These are phyloP conservation scores for Saccharomycopsis sp. DNA, from an alignment of 805 yeast genomes.

Conservation along the genomic window DNA sequence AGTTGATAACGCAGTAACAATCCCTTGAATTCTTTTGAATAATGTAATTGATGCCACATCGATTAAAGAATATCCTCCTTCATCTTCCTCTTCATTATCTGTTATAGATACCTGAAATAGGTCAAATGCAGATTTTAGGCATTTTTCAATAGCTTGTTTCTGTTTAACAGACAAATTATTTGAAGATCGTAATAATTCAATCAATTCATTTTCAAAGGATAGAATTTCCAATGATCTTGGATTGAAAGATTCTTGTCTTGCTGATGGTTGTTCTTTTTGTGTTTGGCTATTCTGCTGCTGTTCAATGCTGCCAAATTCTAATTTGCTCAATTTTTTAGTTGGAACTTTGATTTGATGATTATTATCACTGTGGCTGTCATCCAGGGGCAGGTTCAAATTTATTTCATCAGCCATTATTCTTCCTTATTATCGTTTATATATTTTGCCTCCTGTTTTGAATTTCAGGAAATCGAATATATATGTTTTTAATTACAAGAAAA, in stretches of 20 bases:
- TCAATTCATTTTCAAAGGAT: conserved; percentile 28
- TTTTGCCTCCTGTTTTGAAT: too few relatives aligned
- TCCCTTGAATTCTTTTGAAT: conserved; percentile 29
- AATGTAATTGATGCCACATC: conserved; percentile 26
- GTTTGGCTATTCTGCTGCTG: neutral
- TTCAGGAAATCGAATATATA: neutral
- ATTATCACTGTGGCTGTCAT: neutral
- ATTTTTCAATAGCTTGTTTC: conserved; percentile 22
- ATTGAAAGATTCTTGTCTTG: neutral
- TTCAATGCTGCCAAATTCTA: conserved; percentile 8
- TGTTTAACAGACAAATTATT: conserved; percentile 21
- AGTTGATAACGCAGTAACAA: conserved; percentile 29
- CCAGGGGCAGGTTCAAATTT: neutral
- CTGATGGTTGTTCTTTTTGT: neutral
- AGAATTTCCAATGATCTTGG: conserved; percentile 28
- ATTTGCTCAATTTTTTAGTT: conserved; percentile 13
- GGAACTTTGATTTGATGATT: neutral
- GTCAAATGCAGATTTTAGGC: conserved; percentile 25
- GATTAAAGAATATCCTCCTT: conserved; percentile 24
- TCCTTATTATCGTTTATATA: too few relatives aligned
- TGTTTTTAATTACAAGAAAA: neutral
- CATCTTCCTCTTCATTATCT: neutral
- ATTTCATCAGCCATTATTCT: too few relatives aligned
- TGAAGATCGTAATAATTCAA: conserved; percentile 23
- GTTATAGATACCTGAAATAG: conserved; percentile 25